Percentiles rank a stretch among this genome's conserved stretches.
Evolutionary conservation across 441 rosid species (phyloP).

Genomic region (Populus tomentosa): DNA sequence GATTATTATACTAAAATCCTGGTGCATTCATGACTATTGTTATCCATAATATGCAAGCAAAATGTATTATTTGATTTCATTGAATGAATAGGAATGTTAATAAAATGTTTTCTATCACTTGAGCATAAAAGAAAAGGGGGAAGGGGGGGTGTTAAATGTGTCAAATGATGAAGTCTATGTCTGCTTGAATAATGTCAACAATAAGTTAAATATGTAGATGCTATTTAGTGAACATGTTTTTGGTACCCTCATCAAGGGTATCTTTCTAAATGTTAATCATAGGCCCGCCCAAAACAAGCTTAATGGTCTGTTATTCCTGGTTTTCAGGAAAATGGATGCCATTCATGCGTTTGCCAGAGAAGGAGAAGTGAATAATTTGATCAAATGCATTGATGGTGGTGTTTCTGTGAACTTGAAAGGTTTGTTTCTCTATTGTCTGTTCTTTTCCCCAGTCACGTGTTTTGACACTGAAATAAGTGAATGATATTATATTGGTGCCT

Average conservation of each 20-base stretch:
- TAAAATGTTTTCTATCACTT: no score
- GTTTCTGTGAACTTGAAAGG: conserved; percentile 69
- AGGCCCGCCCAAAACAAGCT: not conserved
- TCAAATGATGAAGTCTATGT: not conserved
- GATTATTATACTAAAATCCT: not conserved
- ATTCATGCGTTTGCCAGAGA: conserved; percentile 90
- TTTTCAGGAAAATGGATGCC: conserved; percentile 80
- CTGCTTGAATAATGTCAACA: not conserved
- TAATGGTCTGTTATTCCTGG: conserved; percentile 1
- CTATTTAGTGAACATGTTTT: not conserved
- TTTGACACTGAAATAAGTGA: not conserved
- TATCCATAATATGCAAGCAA: no score
- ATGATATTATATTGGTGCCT: not conserved
- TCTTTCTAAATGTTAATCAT: not conserved
- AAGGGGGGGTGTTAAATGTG: not conserved
- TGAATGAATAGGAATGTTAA: no score
- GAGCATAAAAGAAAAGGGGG: not conserved
- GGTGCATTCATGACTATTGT: no score
- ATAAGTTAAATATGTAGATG: not conserved
- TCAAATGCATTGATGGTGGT: conserved; percentile 65
- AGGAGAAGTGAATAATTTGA: conserved; percentile 69
- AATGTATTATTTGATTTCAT: no score
- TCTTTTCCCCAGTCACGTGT: not conserved
- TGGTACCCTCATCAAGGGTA: not conserved
- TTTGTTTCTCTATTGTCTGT: conserved; percentile 21